A percentile compares a stretch with the other conserved stretches of the same genome.
phyloP scores from a whole-genome alignment of 1,284 basidiomycete genomes.

The Rhodotorula sp. region DNA sequence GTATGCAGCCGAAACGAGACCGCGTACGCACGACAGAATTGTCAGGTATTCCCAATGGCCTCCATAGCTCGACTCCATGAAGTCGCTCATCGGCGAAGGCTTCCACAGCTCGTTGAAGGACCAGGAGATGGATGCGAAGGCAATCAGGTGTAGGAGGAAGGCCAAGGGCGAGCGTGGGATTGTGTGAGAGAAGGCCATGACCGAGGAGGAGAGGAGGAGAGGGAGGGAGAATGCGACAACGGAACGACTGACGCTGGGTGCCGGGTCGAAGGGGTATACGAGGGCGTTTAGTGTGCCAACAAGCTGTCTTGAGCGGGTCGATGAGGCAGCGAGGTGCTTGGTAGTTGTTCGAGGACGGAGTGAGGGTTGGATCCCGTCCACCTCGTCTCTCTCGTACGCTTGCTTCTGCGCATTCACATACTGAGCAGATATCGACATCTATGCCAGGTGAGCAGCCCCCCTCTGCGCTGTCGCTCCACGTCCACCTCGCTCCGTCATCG shows the following conservation, averaged over 20 bases:
- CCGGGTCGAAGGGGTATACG: background rate
- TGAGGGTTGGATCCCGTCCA: background rate
- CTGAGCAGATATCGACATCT: background rate
- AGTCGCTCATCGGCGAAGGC: conserved; percentile 6
- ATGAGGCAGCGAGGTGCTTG: no score
- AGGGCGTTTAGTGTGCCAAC: no score
- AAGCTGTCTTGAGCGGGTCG: no score
- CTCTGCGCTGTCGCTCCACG: no score
- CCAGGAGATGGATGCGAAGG: conserved; percentile 14
- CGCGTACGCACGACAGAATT: conserved; percentile 53
- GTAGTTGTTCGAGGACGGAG: background rate
- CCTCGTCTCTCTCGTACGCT: background rate
- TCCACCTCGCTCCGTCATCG: background rate
- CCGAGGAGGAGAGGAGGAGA: no score
- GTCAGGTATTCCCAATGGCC: conserved; percentile 40
- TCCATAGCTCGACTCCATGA: conserved; percentile 8
- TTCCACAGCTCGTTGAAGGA: conserved; percentile 27
- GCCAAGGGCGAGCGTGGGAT: conserved; percentile 42
- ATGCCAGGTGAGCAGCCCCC: conserved; percentile 17
- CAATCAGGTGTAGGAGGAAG: conserved; percentile 50
- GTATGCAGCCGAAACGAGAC: no score
- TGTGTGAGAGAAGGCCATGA: background rate
- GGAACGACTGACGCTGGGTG: background rate
- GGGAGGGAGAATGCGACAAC: background rate
- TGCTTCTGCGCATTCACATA: no score